Base-by-base conservation (phyloP, 257 asterid species). In the Lantana camara region DNA sequence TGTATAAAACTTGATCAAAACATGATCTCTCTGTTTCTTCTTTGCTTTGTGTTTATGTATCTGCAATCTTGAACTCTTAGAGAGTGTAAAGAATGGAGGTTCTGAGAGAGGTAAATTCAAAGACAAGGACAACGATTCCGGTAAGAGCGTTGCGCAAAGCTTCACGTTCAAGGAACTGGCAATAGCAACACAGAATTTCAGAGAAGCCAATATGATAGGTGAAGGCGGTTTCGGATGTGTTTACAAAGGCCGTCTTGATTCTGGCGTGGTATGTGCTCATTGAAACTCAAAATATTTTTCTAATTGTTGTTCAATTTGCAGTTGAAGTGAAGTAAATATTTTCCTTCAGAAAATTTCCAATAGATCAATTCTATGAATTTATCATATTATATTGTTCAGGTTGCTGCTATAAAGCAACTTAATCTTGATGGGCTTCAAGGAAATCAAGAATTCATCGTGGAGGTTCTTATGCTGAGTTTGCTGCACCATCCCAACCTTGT, bases 161-260 rank as follows among this genome's bases (percentile, higher is more conserved):
- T 89, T 89, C 83, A 57, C 96, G 0, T 80, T 84, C 70, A 83
- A 79, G 73, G 98, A 91, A 63, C 92, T 91, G 1, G 81, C 86
- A 13, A 4, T 24, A 32, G 95, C 90, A 6, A 89, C 98, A 5
- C 85, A 85, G 74, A 83, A 85, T 67, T 91, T 91, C 29, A 70
- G 69, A 73, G 96, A 80, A 41, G 74, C 86, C 8, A 91, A 91
- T 81, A 51, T 86, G 81, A 80, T 92, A 3, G 98, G 98, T 4
- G 98, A 92, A 77, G 98, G 98, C 4, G 97, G 98, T 9, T 92
- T 89, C 52, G 98, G 98, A 17, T 72, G 83, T 27, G 98, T 91
- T 56, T 91, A 81, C 66, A 88, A 75, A 64, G 98, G 95, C 49
- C 64, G 72, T 12, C 73, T 91, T 0, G 89, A 83, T 1, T 71